These are phyloP conservation scores for Ustilago nuda DNA, from an alignment of 1,284 basidiomycete species.

Conservation along the genomic window DNA sequence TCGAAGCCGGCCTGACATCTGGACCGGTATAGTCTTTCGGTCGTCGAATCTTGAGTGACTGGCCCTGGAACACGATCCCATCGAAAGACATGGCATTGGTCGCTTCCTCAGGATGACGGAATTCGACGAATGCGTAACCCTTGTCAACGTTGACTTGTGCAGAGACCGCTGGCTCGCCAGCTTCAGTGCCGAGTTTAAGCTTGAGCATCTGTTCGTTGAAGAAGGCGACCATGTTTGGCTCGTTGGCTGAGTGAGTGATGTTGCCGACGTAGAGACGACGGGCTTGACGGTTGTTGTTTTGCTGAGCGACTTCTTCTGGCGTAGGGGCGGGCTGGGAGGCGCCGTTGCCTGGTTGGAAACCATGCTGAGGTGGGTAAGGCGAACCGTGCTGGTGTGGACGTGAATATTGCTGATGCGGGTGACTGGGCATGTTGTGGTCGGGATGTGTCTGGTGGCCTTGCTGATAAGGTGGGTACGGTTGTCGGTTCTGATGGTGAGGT, in stretches of 20 bases:
- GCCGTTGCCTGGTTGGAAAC: conserved; percentile 16
- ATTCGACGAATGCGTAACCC: conserved; percentile 92
- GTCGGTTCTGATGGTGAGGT: conserved; percentile 23
- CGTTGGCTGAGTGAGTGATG: conserved; percentile 90
- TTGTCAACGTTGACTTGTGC: conserved; percentile 98
- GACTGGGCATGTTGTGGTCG: conserved; percentile 9
- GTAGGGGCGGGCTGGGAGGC: conserved; percentile 17
- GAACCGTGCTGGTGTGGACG: conserved; percentile 15
- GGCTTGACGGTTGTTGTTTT: conserved; percentile 77
- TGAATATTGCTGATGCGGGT: conserved; percentile 14
- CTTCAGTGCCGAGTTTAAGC: conserved; percentile 73
- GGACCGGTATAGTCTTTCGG: conserved; percentile 90
- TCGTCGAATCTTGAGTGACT: conserved; percentile 91
- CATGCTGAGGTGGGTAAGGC: conserved; percentile 11
- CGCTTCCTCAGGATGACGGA: conserved; percentile 94
- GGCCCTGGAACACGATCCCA: conserved; percentile 92
- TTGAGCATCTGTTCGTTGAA: conserved; percentile 97
- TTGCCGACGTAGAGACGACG: conserved; percentile 95
- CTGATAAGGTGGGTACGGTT: conserved; percentile 23
- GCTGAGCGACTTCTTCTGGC: conserved; percentile 26
- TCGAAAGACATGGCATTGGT: conserved; percentile 96
- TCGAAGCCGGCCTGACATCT: conserved; percentile 75
- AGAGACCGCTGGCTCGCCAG: conserved; percentile 82
- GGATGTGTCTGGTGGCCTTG: conserved; percentile 14
- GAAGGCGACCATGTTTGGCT: conserved; percentile 87